phyloP scores from a whole-genome alignment of 345 rosid species.

The Acer saccharum region DNA sequence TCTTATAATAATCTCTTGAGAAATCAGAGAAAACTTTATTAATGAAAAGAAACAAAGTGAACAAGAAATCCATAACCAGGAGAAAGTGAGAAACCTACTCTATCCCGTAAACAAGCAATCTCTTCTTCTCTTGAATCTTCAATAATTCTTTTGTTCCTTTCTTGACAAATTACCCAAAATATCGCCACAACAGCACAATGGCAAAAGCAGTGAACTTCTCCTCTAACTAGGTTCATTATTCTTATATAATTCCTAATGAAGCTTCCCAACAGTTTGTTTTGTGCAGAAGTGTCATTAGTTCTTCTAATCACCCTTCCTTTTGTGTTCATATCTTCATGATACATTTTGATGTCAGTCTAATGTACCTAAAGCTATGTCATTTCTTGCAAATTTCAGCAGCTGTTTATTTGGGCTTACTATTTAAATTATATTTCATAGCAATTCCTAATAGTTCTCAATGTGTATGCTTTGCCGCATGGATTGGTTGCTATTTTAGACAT shows the following conservation, averaged over 20 bases:
- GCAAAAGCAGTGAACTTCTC: not conserved
- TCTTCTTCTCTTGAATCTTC: not conserved
- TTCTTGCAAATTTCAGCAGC: not conserved
- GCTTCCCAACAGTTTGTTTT: not conserved
- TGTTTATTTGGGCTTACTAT: not conserved
- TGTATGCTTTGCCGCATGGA: not conserved
- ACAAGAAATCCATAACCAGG: not conserved
- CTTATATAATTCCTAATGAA: not conserved
- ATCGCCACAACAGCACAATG: not conserved
- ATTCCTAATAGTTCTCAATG: not conserved
- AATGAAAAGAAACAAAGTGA: not conserved
- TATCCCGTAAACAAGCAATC: not conserved
- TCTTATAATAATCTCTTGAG: not conserved
- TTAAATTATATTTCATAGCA: not conserved
- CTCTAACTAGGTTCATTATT: not conserved
- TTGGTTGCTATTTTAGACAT: not conserved
- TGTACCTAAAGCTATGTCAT: not conserved
- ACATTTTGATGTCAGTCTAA: not conserved
- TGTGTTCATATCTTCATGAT: not conserved
- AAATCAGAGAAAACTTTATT: not conserved
- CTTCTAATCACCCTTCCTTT: not conserved
- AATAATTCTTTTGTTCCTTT: not conserved
- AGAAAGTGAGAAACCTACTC: not conserved
- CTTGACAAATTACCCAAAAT: not conserved
- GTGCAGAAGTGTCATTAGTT: not conserved